Evolutionary conservation across 208 protist genomes (phyloP).

Genomic region (Tetramitus jugosus): DNA sequence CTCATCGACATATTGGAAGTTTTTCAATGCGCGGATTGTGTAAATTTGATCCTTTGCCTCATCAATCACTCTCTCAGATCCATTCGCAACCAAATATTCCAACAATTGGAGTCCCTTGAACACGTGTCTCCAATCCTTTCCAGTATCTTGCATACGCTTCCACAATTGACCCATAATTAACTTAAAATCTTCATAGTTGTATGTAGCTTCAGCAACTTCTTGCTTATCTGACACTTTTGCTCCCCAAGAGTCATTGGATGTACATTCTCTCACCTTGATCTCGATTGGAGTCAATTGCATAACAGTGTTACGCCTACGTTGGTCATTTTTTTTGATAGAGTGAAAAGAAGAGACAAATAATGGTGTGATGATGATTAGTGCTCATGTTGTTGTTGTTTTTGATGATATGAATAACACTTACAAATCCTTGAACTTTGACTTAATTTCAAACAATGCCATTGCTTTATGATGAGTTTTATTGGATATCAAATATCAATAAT

Average conservation of each 20-base stretch:
- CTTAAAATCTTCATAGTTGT: conserved; percentile 25
- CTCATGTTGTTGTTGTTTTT: too few species aligned
- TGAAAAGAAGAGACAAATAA: too few species aligned
- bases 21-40: background rate
- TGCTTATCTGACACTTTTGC: background rate
- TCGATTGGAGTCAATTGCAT: conserved; percentile 16
- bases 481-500: too few species aligned
- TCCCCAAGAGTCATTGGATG: conserved; percentile 19
- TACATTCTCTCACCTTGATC: conserved; percentile 14
- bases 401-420: too few species aligned
- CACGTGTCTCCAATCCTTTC: conserved; percentile 20
- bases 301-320: background rate
- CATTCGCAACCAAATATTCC: conserved; percentile 26
- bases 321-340: too few species aligned
- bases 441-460: too few species aligned
- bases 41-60: background rate
- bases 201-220: conserved; percentile 21
- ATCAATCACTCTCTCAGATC: conserved; percentile 16
- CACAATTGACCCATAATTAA: background rate
- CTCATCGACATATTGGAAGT: conserved; percentile 24
- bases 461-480: too few species aligned
- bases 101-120: conserved; percentile 21
- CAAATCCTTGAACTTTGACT: too few species aligned
- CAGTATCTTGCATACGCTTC: background rate
- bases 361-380: too few species aligned